Base-by-base conservation (phyloP, 352 stramenopile species). In the Globisporangium parvum region DNA sequence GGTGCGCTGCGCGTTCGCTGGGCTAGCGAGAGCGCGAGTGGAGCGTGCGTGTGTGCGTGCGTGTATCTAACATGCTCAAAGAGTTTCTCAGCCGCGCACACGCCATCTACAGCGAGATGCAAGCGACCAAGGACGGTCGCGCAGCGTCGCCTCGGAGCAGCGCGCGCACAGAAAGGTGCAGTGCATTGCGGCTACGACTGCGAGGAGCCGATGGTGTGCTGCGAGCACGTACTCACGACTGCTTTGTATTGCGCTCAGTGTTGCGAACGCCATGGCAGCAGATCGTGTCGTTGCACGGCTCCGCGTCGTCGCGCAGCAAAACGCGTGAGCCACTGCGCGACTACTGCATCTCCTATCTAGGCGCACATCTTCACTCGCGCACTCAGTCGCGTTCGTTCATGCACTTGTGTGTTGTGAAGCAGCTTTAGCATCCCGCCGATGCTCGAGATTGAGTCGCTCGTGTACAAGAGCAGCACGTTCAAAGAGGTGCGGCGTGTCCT, bases 351-450 rank as follows among this genome's bases (percentile, higher is more conserved):
- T 37, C 10, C 12, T 12, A n/a, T 20, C 39, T 20, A n/a, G n/a
- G n/a, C n/a, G n/a, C n/a, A 44, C 18, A 3, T 9, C 39, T 44
- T 14, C n/a, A n/a, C n/a, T n/a, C n/a, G n/a, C n/a, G n/a, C n/a
- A n/a, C n/a, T n/a, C n/a, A n/a, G n/a, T n/a, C n/a, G n/a, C n/a
- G 20, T 6, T 8, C 39, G 10, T 23, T 14, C 18, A 11, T 23
- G 10, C 10, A 21, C 8, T 11, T 3, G n/a, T 15, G n/a, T n/a
- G n/a, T n/a, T n/a, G n/a, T n/a, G 0, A 20, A 26, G 11, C 45
- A 76, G 75, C 50, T 75, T 79, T 39, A 67, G 59, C 23, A 74
- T 74, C 17, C 77, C 77, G 44, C 77, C 71, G 17, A 78, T 86
- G 40, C 42, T 40, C 11, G 75, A 82, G 39, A 65, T 82, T 23